A percentile compares a stretch with the other conserved stretches of the same genome.
Evolutionary conservation across 129 eudicot species (phyloP).

Genomic region (Heracleum sosnowskyi): DNA sequence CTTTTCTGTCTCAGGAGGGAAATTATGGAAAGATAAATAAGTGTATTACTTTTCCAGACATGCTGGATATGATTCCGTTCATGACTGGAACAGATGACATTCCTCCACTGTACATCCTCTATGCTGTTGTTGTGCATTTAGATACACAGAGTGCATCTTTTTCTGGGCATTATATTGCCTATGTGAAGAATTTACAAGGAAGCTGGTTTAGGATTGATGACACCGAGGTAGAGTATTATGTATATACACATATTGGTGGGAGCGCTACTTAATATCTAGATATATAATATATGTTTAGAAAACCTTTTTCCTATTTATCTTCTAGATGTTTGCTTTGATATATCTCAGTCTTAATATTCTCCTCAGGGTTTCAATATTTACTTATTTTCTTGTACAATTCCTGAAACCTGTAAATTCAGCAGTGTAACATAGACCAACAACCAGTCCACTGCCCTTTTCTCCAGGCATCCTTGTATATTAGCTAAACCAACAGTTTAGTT

Average conservation of each 20-base stretch:
- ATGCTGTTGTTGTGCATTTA: constrained; percentile 83
- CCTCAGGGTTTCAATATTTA: neutral
- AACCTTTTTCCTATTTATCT: neutral
- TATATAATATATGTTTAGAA: neutral
- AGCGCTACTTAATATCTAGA: neutral
- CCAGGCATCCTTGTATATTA: neutral
- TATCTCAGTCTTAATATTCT: neutral
- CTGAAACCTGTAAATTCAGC: neutral
- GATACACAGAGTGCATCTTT: constrained; percentile 88
- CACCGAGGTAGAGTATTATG: constrained; percentile 49
- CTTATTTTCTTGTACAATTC: neutral
- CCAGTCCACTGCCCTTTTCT: neutral
- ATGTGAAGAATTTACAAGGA: constrained; percentile 84
- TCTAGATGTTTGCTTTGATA: neutral
- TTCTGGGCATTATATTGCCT: constrained; percentile 88
- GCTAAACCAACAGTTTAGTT: neutral
- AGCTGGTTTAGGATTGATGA: constrained; percentile 85
- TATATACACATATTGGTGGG: neutral
- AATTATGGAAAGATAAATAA: constrained; percentile 84
- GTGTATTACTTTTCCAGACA: constrained; percentile 70
- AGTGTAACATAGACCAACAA: neutral
- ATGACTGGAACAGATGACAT: constrained; percentile 83
- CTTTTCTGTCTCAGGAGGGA: constrained; percentile 53
- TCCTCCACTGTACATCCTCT: constrained; percentile 91
- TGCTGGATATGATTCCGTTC: constrained; percentile 84